phyloP scores from a whole-genome alignment of 305 asterid genomes.

The Stenogyne calaminthoides region DNA sequence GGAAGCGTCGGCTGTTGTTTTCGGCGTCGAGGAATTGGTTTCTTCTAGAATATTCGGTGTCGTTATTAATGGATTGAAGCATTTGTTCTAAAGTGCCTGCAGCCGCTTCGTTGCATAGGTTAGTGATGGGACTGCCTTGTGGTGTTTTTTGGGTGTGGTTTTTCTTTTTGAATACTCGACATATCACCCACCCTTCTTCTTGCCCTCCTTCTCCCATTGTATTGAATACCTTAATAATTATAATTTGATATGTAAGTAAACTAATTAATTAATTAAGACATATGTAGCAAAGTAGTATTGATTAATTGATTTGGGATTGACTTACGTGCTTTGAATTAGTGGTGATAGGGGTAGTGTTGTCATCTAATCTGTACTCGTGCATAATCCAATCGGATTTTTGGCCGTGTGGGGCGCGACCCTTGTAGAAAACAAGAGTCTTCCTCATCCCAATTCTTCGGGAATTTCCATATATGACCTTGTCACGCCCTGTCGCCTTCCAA shows the following conservation, averaged over 20 bases:
- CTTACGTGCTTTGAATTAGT: conserved; percentile 32
- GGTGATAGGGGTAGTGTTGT: background rate
- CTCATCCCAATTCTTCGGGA: conserved; percentile 64
- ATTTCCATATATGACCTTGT: conserved; percentile 56
- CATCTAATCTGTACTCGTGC: conserved; percentile 68
- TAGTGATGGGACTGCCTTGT: conserved; percentile 6
- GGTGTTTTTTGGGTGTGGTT: conserved; percentile 32
- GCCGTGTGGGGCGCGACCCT: conserved; percentile 79
- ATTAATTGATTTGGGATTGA: background rate
- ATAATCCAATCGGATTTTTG: conserved; percentile 76
- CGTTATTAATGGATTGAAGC: conserved; percentile 37
- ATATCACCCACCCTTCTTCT: conserved; percentile 76
- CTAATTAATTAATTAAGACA: no score
- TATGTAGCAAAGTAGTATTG: no score
- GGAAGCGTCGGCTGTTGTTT: conserved; percentile 31
- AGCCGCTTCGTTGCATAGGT: conserved; percentile 25
- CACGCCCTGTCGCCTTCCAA: conserved; percentile 86
- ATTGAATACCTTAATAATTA: conserved; percentile 20
- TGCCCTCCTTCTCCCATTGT: conserved; percentile 39
- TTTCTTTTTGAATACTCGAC: conserved; percentile 72
- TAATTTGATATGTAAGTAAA: no score
- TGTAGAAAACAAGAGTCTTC: conserved; percentile 77
- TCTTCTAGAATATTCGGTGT: conserved; percentile 28
- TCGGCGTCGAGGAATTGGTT: conserved; percentile 15
- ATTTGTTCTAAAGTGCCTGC: conserved; percentile 52